Percentiles rank a stretch among this genome's conserved stretches.
Conservation (phyloP, 2,329 filamentous ascomycete genomes). For the Chrysoporthe puriensis region DNA sequence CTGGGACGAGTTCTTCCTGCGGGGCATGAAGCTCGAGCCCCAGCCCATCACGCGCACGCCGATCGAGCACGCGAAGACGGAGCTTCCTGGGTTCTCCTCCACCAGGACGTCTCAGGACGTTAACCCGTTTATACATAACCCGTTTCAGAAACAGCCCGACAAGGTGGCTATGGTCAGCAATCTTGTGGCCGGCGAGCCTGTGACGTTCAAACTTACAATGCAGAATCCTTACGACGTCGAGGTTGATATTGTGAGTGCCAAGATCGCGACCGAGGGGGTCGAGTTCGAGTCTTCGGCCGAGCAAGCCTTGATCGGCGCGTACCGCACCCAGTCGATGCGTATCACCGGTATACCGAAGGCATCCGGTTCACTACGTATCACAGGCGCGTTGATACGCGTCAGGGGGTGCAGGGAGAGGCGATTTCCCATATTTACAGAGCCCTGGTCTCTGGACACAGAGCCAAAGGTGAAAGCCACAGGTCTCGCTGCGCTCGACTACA, state of each 20-base stretch:
- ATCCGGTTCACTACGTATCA: conserved; percentile 72
- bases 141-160: conserved; percentile 74
- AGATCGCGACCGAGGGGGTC: conserved; percentile 73
- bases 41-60: conserved; percentile 63
- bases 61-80: conserved; percentile 64
- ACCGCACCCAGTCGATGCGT: conserved; percentile 78
- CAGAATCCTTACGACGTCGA: conserved; percentile 97
- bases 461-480: conserved; percentile 79
- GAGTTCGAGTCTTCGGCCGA: conserved; percentile 70
- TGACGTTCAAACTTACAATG: conserved; percentile 78
- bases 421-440: conserved; percentile 80
- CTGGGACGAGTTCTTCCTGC: conserved; percentile 94
- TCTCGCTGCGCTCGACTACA: conserved; percentile 58
- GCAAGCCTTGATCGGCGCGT: conserved; percentile 74
- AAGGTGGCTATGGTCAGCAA: conserved; percentile 66
- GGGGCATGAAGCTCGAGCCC: conserved; percentile 73
- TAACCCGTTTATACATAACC: conserved; percentile 94
- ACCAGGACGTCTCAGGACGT: conserved; percentile 61
- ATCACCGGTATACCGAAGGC: conserved; percentile 69
- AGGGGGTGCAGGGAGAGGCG: conserved; percentile 79
- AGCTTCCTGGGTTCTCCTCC: conserved; percentile 54
- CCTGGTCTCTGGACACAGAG: conserved; percentile 73
- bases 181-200: conserved; percentile 77
- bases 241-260: conserved; percentile 82
- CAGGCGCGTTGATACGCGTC: conserved; percentile 78